These are phyloP conservation scores for Cladophialophora psammophila DNA, from an alignment of 2,329 filamentous ascomycete genomes.

Conservation along the genomic window DNA sequence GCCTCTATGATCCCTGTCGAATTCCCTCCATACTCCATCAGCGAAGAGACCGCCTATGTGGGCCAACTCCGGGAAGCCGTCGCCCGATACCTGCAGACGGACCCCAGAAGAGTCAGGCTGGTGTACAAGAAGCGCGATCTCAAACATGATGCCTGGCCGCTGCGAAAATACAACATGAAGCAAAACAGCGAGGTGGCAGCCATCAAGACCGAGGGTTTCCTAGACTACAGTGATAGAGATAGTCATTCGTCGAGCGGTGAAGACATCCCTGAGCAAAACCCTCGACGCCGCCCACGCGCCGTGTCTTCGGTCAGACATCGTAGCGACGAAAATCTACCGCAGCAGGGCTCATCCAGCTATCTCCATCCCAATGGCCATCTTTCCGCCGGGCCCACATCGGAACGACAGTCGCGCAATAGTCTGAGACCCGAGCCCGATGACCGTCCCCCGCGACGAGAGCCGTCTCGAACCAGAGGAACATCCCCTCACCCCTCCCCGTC, in stretches of 20 bases:
- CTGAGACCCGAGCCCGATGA: slow-evolving; percentile 32
- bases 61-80: slow-evolving; percentile 51
- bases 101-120: slow-evolving; percentile 51
- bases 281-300: slow-evolving; percentile 34
- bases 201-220: slow-evolving; percentile 50
- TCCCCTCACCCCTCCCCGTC: slow-evolving; percentile 27
- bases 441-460: slow-evolving; percentile 32
- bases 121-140: slow-evolving; percentile 57
- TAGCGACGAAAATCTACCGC: slow-evolving; percentile 31
- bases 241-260: slow-evolving; percentile 38
- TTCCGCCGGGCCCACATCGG: slow-evolving; percentile 22
- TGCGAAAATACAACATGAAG: slow-evolving; percentile 55
- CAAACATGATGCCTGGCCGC: slow-evolving; percentile 50
- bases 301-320: slow-evolving; percentile 36
- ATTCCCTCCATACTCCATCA: slow-evolving; percentile 57
- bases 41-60: slow-evolving; percentile 53
- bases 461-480: slow-evolving; percentile 30
- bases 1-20: slow-evolving; percentile 52
- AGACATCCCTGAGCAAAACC: slow-evolving; percentile 31
- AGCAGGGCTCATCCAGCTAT: slow-evolving; percentile 21
- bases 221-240: slow-evolving; percentile 37
- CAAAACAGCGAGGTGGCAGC: slow-evolving; percentile 57
- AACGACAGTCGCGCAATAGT: slow-evolving; percentile 32
- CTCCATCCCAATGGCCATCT: slow-evolving; percentile 35
- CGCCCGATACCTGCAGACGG: slow-evolving; percentile 48